Percentiles rank a stretch among this genome's conserved stretches.
Conservation (phyloP, 768 basidiomycete species). For the Heimioporus sp. region DNA sequence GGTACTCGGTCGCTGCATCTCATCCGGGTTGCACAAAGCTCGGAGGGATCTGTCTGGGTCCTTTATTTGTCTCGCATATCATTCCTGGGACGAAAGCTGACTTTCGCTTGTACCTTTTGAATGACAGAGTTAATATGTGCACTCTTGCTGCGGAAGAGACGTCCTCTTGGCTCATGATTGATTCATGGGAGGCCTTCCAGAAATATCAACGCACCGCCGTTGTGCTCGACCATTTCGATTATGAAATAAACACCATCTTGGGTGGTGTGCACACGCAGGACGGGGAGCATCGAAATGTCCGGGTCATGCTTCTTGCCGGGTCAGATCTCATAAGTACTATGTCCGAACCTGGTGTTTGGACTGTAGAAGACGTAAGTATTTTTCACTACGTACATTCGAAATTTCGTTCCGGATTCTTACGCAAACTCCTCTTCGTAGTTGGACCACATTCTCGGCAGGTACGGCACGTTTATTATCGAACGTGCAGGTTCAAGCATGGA, state of each 20-base stretch:
- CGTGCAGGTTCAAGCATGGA: constrained; percentile 91
- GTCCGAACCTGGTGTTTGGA: constrained; percentile 98
- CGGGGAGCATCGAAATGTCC: constrained; percentile 72
- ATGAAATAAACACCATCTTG: constrained; percentile 83
- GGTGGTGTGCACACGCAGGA: constrained; percentile 77
- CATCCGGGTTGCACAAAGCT: not conserved
- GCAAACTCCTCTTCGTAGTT: constrained; percentile 49
- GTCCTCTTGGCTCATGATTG: constrained; percentile 94
- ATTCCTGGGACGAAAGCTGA: constrained; percentile 19
- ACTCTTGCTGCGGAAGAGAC: constrained; percentile 88
- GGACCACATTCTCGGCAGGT: constrained; percentile 93
- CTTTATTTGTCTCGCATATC: not conserved
- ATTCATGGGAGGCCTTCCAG: constrained; percentile 96
- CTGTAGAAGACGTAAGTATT: constrained; percentile 80
- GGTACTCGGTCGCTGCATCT: constrained; percentile 7
- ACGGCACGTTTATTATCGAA: constrained; percentile 94
- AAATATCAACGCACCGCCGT: constrained; percentile 94
- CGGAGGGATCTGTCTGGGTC: constrained; percentile 7
- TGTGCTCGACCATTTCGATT: constrained; percentile 95
- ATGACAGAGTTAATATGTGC: constrained; percentile 79
- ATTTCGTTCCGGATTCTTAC: constrained; percentile 13
- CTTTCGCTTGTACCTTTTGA: constrained; percentile 14
- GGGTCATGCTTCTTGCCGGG: constrained; percentile 95
- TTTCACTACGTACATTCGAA: not conserved
- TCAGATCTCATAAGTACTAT: constrained; percentile 97